Conservation (phyloP, 1,284 basidiomycete genomes). For the Trametes sp. region DNA sequence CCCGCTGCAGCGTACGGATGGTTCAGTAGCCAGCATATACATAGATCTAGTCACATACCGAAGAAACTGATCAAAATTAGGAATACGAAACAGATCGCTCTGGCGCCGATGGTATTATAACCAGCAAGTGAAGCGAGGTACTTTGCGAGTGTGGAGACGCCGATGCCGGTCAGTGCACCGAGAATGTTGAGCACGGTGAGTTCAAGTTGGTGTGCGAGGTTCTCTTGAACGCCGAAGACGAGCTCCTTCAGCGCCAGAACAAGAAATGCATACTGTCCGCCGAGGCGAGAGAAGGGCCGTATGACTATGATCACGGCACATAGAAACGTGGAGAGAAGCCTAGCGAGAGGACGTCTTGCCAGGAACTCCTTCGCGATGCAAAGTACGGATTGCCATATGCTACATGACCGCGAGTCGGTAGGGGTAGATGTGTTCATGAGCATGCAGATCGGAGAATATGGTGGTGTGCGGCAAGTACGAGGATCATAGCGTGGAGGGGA, state of each 20-base stretch:
- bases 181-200: conserved; percentile 52
- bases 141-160: conserved; percentile 51
- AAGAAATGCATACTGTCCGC: conserved; percentile 52
- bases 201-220: conserved; percentile 58
- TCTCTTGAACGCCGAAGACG: conserved; percentile 56
- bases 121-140: conserved; percentile 45
- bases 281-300: conserved; percentile 50
- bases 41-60: conserved; percentile 40
- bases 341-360: conserved; percentile 49
- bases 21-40: neutral
- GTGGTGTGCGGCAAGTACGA: neutral
- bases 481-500: conserved; percentile 4
- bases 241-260: conserved; percentile 56
- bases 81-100: conserved; percentile 50
- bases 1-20: conserved; percentile 49
- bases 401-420: conserved; percentile 1
- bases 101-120: conserved; percentile 40
- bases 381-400: neutral
- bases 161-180: conserved; percentile 53
- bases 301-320: conserved; percentile 51
- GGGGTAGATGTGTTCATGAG: conserved; percentile 8
- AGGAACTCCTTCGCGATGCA: conserved; percentile 26
- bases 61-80: conserved; percentile 51
- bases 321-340: conserved; percentile 54
- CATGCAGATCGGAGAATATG: neutral